phyloP scores from a whole-genome alignment of 2,329 filamentous ascomycete species.

The Grosmannia serpens region DNA sequence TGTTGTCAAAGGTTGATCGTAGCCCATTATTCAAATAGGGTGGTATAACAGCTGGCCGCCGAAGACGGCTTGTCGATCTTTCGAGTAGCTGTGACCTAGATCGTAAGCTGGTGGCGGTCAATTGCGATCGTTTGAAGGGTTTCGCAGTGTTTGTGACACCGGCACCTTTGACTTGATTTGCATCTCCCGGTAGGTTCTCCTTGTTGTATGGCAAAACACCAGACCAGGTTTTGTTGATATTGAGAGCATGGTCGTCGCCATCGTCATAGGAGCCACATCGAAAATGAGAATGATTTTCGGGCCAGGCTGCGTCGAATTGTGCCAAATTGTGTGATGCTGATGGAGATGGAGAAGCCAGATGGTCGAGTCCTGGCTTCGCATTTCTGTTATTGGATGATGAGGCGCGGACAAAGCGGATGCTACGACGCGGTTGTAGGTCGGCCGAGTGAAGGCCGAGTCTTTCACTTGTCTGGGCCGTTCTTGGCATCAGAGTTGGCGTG shows the following conservation, averaged over 20 bases:
- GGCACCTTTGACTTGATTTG: no score
- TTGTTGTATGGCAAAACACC: slow-evolving; percentile 3
- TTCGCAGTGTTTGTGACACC: not conserved
- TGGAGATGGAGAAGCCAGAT: not conserved
- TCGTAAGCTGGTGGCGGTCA: not conserved
- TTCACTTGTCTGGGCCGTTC: not conserved
- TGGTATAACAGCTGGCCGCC: not conserved
- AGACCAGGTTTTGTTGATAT: slow-evolving; percentile 8
- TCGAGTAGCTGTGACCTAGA: not conserved
- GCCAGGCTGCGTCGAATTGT: not conserved
- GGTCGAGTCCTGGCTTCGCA: not conserved
- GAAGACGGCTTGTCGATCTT: not conserved
- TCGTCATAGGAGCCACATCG: not conserved
- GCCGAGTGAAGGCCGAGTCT: not conserved
- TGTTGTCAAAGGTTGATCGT: not conserved
- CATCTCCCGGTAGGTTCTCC: slow-evolving; percentile 6
- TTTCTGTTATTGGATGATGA: not conserved
- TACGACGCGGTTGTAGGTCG: slow-evolving; percentile 33
- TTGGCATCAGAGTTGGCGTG: not conserved
- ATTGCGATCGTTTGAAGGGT: not conserved
- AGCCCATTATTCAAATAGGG: not conserved
- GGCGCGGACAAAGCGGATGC: slow-evolving; percentile 38
- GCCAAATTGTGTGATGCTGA: not conserved
- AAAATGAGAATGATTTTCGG: no score
- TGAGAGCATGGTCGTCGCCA: not conserved